Conservation (phyloP, 768 basidiomycete species). For the Thelephora ganbajun region DNA sequence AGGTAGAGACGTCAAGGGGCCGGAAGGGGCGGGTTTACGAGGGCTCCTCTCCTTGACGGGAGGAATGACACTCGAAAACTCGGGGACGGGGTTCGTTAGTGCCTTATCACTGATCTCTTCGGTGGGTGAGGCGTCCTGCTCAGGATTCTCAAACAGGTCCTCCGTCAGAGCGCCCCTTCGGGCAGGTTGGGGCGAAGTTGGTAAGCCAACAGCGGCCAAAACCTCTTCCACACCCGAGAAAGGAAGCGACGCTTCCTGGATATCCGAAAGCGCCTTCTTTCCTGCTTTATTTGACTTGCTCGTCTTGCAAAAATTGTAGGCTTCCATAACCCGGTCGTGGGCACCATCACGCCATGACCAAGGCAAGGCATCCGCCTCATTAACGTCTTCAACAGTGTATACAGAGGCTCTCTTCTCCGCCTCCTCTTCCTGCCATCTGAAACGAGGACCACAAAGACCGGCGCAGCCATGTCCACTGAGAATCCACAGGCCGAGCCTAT, state of each 20-base stretch:
- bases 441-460: slow-evolving; percentile 74
- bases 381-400: slow-evolving; percentile 26
- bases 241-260: slow-evolving; percentile 14
- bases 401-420: slow-evolving; percentile 42
- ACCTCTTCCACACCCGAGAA: slow-evolving; percentile 41
- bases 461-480: slow-evolving; percentile 65
- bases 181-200: slow-evolving; percentile 33
- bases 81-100: slow-evolving; percentile 13
- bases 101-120: slow-evolving; percentile 7
- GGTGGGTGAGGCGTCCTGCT: slow-evolving; percentile 21
- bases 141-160: slow-evolving; percentile 42
- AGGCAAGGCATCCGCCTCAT: slow-evolving; percentile 37
- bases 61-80: slow-evolving; percentile 28
- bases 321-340: slow-evolving; percentile 56
- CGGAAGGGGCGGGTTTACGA: slow-evolving; percentile 22
- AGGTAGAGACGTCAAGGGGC: slow-evolving; percentile 37
- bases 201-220: slow-evolving; percentile 43
- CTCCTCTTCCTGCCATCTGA: slow-evolving; percentile 74
- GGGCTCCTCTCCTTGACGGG: slow-evolving; percentile 5
- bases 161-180: slow-evolving; percentile 44
- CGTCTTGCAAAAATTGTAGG: slow-evolving; percentile 68
- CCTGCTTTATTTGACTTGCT: slow-evolving; percentile 19
- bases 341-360: slow-evolving; percentile 77
- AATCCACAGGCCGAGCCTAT: slow-evolving; percentile 67
- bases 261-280: slow-evolving; percentile 18